These are phyloP conservation scores for Aspergillus ustus DNA, from an alignment of 2,329 filamentous ascomycete species.

Conservation along the genomic window DNA sequence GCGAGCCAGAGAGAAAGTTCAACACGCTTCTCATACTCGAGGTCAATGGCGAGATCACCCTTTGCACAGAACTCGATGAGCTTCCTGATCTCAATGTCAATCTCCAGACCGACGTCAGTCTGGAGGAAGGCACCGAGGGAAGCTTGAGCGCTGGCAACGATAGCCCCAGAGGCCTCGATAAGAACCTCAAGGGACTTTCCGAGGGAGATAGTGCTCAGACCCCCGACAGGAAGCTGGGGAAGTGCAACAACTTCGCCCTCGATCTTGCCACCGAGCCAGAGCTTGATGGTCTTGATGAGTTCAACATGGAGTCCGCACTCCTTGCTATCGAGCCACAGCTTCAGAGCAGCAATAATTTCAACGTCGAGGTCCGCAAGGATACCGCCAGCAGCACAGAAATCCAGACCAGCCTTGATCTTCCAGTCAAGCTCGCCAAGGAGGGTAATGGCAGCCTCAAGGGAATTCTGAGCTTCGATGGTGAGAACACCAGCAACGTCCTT, in stretches of 20 bases:
- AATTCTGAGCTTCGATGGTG: constrained; percentile 33
- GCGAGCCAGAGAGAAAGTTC: constrained; percentile 40
- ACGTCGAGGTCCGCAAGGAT: constrained; percentile 33
- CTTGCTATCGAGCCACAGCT: constrained; percentile 34
- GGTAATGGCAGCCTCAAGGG: constrained; percentile 36
- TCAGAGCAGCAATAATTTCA: constrained; percentile 39
- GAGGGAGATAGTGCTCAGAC: constrained; percentile 37
- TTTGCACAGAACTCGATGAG: constrained; percentile 35
- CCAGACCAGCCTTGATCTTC: constrained; percentile 38
- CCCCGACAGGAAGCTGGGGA: constrained; percentile 32
- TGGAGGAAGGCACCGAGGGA: constrained; percentile 41
- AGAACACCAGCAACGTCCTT: constrained; percentile 36
- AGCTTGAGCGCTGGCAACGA: constrained; percentile 34
- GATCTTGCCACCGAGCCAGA: constrained; percentile 38
- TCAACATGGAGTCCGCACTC: constrained; percentile 33
- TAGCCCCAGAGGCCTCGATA: constrained; percentile 35
- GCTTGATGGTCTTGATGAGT: constrained; percentile 36
- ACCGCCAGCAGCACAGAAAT: constrained; percentile 41
- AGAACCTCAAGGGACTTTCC: constrained; percentile 37
- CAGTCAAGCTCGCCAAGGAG: constrained; percentile 30
- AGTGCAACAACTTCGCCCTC: constrained; percentile 34
- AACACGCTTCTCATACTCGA: constrained; percentile 36
- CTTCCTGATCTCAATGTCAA: constrained; percentile 35
- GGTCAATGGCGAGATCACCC: constrained; percentile 33
- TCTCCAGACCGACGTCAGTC: constrained; percentile 28